Evolutionary conservation across 768 basidiomycete genomes (phyloP).

Genomic region (Rhizopogon vesiculosus): DNA sequence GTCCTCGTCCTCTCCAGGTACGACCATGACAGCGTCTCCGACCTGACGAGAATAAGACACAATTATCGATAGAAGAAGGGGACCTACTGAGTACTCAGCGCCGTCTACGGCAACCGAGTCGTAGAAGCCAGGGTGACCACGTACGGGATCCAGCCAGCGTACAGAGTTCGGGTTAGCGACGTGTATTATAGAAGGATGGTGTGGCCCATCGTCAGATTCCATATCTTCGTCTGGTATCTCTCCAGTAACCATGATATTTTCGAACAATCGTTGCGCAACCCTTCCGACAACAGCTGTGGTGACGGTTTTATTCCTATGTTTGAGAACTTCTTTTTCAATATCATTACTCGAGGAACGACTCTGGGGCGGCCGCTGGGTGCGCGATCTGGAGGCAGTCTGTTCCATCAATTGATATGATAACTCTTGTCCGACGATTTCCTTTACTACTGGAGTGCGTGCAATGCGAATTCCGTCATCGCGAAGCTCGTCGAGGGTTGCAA

Average conservation of each 20-base stretch:
- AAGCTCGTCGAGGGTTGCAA: conserved; percentile 35
- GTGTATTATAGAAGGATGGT: conserved; percentile 16
- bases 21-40: conserved; percentile 62
- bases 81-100: conserved; percentile 47
- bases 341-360: conserved; percentile 7
- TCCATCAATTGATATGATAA: conserved; percentile 18
- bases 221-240: conserved; percentile 22
- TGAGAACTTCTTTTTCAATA: conserved; percentile 29
- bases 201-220: conserved; percentile 11
- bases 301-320: conserved; percentile 31
- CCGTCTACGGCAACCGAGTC: conserved; percentile 51
- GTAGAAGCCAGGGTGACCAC: conserved; percentile 31
- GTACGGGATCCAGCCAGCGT: conserved; percentile 26
- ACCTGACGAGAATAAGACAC: conserved; percentile 33
- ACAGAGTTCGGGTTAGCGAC: conserved; percentile 27
- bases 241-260: conserved; percentile 37
- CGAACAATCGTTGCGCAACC: conserved; percentile 43
- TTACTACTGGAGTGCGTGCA: conserved; percentile 38
- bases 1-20: conserved; percentile 48
- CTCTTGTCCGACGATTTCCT: conserved; percentile 24
- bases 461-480: conserved; percentile 27
- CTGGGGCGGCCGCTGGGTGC: conserved; percentile 7
- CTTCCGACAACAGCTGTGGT: conserved; percentile 45
- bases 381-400: conserved; percentile 11
- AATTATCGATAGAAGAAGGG: background rate